Percentiles rank a stretch among this genome's conserved stretches.
Conservation (phyloP, 306 rosid species). For the Cicer yamashitae region DNA sequence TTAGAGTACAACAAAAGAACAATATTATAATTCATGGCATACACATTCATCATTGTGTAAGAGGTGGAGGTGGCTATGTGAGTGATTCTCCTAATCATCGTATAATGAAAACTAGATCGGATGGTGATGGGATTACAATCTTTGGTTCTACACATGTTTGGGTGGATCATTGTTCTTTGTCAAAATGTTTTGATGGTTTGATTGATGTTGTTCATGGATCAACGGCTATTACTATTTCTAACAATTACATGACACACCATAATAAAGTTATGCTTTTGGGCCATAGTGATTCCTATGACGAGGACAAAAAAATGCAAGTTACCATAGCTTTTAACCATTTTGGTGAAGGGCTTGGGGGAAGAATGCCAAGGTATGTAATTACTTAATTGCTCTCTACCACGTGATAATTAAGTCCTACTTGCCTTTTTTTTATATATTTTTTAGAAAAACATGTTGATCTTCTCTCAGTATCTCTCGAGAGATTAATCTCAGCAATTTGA, state of each 20-base stretch:
- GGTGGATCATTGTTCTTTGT: conserved; percentile 77
- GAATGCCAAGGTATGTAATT: conserved; percentile 59
- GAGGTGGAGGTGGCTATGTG: conserved; percentile 70
- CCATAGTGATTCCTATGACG: conserved; percentile 71
- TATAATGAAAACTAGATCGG: conserved; percentile 65
- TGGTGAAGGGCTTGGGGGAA: conserved; percentile 84
- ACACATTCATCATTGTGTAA: conserved; percentile 73
- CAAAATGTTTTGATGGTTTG: conserved; percentile 74
- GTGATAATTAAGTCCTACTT: background rate
- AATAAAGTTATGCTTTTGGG: conserved; percentile 90
- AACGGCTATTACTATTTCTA: conserved; percentile 70
- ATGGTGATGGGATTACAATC: conserved; percentile 77
- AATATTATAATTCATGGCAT: conserved; percentile 80
- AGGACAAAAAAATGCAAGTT: conserved; percentile 62
- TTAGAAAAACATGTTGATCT: background rate
- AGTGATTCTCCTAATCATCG: conserved; percentile 66
- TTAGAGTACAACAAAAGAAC: conserved; percentile 63
- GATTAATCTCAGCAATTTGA: background rate
- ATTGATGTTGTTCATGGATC: conserved; percentile 67
- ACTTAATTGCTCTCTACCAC: background rate
- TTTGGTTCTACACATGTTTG: conserved; percentile 69
- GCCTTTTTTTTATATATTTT: background rate
- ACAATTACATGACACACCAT: conserved; percentile 81
- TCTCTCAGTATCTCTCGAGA: background rate
- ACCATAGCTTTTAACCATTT: conserved; percentile 87